These are phyloP conservation scores for Colletotrichum spinosum DNA, from an alignment of 2,329 filamentous ascomycete species.

Conservation along the genomic window DNA sequence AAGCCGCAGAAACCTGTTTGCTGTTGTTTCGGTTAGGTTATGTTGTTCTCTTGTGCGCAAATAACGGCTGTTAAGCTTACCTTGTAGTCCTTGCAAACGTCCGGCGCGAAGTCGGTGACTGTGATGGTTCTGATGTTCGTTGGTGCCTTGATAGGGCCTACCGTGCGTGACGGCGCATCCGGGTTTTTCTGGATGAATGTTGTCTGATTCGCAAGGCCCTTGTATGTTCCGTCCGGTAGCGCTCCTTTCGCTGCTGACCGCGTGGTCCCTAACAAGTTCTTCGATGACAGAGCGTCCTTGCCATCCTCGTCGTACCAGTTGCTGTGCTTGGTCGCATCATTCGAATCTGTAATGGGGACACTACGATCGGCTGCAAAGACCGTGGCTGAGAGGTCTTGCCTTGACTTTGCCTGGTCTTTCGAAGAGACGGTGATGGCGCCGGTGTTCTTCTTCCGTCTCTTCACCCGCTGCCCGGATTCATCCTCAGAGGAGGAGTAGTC, in stretches of 20 bases:
- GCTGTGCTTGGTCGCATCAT: slow-evolving; percentile 89
- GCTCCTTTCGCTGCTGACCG: slow-evolving; percentile 46
- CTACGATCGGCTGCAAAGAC: slow-evolving; percentile 71
- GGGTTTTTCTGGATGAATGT: slow-evolving; percentile 86
- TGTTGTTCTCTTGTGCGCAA: too few relatives aligned
- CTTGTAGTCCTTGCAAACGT: slow-evolving; percentile 87
- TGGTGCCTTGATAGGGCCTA: slow-evolving; percentile 89
- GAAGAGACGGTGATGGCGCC: slow-evolving; percentile 75
- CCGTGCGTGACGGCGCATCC: slow-evolving; percentile 74
- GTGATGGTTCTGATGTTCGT: slow-evolving; percentile 93
- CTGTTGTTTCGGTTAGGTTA: too few relatives aligned
- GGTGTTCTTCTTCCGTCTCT: slow-evolving; percentile 79
- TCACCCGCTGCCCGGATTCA: slow-evolving; percentile 80
- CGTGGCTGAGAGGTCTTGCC: slow-evolving; percentile 61
- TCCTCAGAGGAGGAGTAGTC: slow-evolving; percentile 81
- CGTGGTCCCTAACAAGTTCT: slow-evolving; percentile 71
- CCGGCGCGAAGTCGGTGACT: slow-evolving; percentile 88
- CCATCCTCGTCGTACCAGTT: slow-evolving; percentile 90
- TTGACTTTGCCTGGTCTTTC: slow-evolving; percentile 53
- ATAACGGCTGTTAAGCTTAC: slow-evolving; percentile 55
- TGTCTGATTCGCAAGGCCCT: slow-evolving; percentile 77
- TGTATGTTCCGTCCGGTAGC: slow-evolving; percentile 76
- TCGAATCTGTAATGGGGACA: slow-evolving; percentile 72
- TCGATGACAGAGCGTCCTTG: slow-evolving; percentile 56
- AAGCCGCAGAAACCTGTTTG: slow-evolving; percentile 61